These are phyloP conservation scores for Penicilliopsis zonata DNA, from an alignment of 495 filamentous ascomycete species.

Conservation along the genomic window DNA sequence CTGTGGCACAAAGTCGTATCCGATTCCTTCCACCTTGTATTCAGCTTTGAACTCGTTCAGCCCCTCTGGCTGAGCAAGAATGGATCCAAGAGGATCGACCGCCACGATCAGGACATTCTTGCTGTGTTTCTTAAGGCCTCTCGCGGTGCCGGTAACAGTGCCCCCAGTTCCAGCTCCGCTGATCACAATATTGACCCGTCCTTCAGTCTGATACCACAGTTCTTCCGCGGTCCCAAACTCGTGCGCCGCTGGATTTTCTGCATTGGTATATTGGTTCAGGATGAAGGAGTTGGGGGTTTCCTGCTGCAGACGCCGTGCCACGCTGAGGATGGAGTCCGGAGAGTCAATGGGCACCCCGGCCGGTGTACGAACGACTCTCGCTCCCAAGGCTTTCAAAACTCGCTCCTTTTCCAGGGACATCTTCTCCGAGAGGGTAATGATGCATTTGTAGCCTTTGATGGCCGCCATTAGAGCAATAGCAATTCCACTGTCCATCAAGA, in stretches of 20 bases:
- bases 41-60: slow-evolving; percentile 2
- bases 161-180: slow-evolving; percentile 81
- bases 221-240: slow-evolving; percentile 81
- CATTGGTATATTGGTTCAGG: slow-evolving; percentile 76
- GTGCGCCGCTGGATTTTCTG: slow-evolving; percentile 73
- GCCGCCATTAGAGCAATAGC: slow-evolving; percentile 78
- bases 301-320: slow-evolving; percentile 63
- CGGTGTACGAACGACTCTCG: slow-evolving; percentile 81
- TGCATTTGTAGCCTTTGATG: slow-evolving; percentile 78
- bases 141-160: slow-evolving; percentile 73
- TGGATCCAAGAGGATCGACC: slow-evolving; percentile 15
- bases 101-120: slow-evolving; percentile 20
- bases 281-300: slow-evolving; percentile 84
- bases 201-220: slow-evolving; percentile 73
- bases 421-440: slow-evolving; percentile 86
- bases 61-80: neutral
- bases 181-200: slow-evolving; percentile 61
- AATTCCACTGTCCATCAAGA: slow-evolving; percentile 46
- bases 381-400: slow-evolving; percentile 69
- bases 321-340: slow-evolving; percentile 78
- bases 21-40: slow-evolving; percentile 86
- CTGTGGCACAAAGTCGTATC: slow-evolving; percentile 80
- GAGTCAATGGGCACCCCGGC: slow-evolving; percentile 79
- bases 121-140: slow-evolving; percentile 64
- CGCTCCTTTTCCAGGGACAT: slow-evolving; percentile 88